A percentile compares a stretch with the other conserved stretches of the same genome.
Evolutionary conservation across 176 grass and related monocot genomes (phyloP).

Genomic region (Zoysia pacifica): DNA sequence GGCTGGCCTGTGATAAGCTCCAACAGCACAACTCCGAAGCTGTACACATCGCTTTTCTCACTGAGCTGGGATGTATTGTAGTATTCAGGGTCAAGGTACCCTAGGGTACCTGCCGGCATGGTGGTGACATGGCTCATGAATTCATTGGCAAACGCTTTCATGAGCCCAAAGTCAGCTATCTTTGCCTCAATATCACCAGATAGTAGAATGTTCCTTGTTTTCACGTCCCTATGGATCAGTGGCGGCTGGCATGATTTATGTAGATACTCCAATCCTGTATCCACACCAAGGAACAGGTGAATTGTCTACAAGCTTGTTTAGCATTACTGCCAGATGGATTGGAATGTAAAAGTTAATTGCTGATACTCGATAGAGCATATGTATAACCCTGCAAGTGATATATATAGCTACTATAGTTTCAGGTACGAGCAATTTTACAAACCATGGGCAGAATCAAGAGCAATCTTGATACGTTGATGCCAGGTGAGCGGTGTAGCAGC

Average conservation of each 20-base stretch:
- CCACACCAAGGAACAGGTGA: not conserved
- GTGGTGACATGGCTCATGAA: slow-evolving; percentile 47
- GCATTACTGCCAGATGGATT: not conserved
- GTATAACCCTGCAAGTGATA: too few relatives aligned
- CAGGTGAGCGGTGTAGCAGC: slow-evolving; percentile 41
- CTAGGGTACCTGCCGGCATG: slow-evolving; percentile 36
- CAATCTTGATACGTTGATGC: slow-evolving; percentile 56
- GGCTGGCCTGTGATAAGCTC: slow-evolving; percentile 39
- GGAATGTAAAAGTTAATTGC: not conserved
- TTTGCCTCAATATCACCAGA: slow-evolving; percentile 38
- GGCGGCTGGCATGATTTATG: slow-evolving; percentile 14
- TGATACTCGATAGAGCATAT: too few relatives aligned
- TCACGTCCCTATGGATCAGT: slow-evolving; percentile 62
- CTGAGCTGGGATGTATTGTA: slow-evolving; percentile 46
- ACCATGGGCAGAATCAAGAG: slow-evolving; percentile 57
- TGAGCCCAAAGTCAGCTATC: slow-evolving; percentile 58
- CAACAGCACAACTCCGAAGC: slow-evolving; percentile 45
- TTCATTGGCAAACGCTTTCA: slow-evolving; percentile 30
- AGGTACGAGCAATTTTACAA: slow-evolving; percentile 3
- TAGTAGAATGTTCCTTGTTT: slow-evolving; percentile 56
- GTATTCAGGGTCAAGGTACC: slow-evolving; percentile 68
- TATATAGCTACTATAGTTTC: slow-evolving; percentile 5
- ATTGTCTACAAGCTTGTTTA: not conserved
- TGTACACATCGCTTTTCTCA: slow-evolving; percentile 48
- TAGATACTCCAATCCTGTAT: slow-evolving; percentile 56